phyloP scores from a whole-genome alignment of 176 grass and related monocot genomes.

The Puya raimondii region DNA sequence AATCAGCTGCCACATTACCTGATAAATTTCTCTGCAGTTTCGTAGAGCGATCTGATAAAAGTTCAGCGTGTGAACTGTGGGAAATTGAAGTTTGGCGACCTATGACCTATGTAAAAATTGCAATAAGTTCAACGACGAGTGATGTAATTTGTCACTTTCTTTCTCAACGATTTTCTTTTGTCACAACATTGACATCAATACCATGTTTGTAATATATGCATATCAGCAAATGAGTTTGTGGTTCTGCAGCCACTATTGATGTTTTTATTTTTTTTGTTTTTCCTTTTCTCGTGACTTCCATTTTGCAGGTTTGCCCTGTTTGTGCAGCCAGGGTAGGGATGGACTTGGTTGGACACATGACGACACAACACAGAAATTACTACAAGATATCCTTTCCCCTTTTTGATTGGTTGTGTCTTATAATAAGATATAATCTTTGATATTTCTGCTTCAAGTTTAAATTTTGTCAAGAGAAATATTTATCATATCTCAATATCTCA shows the following conservation, averaged over 20 bases:
- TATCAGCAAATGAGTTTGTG: slow-evolving; percentile 1
- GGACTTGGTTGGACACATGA: slow-evolving; percentile 82
- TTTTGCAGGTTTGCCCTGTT: slow-evolving; percentile 67
- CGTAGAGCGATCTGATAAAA: no score
- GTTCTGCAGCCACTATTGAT: neutral
- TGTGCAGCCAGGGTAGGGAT: slow-evolving; percentile 59
- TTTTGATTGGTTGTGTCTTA: neutral
- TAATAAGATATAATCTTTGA: neutral
- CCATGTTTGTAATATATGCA: neutral
- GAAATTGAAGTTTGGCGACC: no score
- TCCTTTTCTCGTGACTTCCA: slow-evolving; percentile 13
- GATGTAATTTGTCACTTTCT: no score
- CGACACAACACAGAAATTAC: slow-evolving; percentile 64
- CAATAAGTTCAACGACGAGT: no score
- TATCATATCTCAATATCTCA: slow-evolving; percentile 3
- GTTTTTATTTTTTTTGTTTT: no score
- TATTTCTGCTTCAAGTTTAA: no score
- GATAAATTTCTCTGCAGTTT: no score
- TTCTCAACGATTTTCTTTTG: no score
- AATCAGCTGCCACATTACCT: no score
- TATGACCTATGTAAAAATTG: no score
- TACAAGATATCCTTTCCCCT: slow-evolving; percentile 85
- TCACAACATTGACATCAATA: no score
- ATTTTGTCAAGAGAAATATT: neutral
- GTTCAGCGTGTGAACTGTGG: no score